phyloP scores from a whole-genome alignment of 139 green algal species.

The Tetradesmus obliquus region DNA sequence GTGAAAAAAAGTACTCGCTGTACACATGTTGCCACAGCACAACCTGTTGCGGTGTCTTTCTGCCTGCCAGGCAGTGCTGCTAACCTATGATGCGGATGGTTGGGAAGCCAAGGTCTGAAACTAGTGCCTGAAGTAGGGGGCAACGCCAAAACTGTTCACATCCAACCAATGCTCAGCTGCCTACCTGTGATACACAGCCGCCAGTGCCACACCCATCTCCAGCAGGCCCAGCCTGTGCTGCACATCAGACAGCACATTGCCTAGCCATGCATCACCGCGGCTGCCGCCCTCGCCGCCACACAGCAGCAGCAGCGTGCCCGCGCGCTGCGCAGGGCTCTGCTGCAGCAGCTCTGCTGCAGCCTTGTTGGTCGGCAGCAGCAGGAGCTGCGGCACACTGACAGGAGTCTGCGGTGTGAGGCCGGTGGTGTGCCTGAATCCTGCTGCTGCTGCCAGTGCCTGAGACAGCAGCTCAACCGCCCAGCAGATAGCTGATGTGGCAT shows the following conservation, averaged over 20 bases:
- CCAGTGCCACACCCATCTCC: conserved; percentile 23
- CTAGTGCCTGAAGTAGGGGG: too few species aligned
- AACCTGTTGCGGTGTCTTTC: too few species aligned
- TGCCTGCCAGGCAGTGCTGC: too few species aligned
- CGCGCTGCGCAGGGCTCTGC: not conserved
- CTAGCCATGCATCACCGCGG: conserved; percentile 8
- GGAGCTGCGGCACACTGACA: not conserved
- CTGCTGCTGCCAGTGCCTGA: conserved; percentile 2
- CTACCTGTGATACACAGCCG: not conserved
- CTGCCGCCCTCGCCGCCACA: not conserved
- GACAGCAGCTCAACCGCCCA: not conserved
- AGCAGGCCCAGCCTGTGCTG: not conserved
- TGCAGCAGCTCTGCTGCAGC: not conserved
- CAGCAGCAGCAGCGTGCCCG: conserved; percentile 19
- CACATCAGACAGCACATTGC: not conserved
- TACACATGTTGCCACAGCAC: too few species aligned
- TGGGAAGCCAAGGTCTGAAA: too few species aligned
- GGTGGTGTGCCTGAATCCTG: not conserved
- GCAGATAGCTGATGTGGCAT: not conserved
- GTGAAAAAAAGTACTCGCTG: too few species aligned
- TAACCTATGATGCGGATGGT: too few species aligned
- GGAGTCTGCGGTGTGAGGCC: not conserved
- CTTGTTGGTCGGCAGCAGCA: not conserved
- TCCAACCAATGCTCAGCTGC: not conserved
- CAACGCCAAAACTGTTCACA: too few species aligned